Conservation (phyloP, 2,329 filamentous ascomycete species). For the Phialemoniopsis sp. region DNA sequence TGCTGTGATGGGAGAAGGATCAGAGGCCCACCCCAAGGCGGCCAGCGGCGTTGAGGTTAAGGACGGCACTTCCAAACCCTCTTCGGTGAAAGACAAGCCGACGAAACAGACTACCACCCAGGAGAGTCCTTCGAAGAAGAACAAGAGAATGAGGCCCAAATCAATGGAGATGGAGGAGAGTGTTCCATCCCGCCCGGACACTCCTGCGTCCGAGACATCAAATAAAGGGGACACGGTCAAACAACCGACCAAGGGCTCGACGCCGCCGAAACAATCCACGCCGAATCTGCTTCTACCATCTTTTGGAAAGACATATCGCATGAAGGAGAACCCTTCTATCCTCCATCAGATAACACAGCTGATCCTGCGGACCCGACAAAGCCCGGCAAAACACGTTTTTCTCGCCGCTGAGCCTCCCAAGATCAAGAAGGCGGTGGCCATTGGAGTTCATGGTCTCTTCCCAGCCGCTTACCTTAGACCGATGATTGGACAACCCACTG, state of each 20-base stretch:
- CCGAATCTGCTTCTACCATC: slow-evolving; percentile 67
- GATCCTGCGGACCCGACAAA: slow-evolving; percentile 51
- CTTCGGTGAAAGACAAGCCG: slow-evolving; percentile 23
- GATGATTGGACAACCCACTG: slow-evolving; percentile 90
- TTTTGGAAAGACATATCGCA: slow-evolving; percentile 63
- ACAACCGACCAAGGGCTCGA: not conserved
- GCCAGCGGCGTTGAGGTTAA: slow-evolving; percentile 40
- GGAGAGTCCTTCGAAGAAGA: slow-evolving; percentile 27
- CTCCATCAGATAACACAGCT: slow-evolving; percentile 61
- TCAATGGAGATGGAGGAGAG: slow-evolving; percentile 42
- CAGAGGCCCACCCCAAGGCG: slow-evolving; percentile 49
- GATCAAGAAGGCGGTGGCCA: slow-evolving; percentile 83
- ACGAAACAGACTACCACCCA: slow-evolving; percentile 15
- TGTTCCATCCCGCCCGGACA: slow-evolving; percentile 25
- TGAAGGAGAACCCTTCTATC: slow-evolving; percentile 65
- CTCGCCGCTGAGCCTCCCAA: slow-evolving; percentile 64
- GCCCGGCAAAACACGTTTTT: slow-evolving; percentile 65
- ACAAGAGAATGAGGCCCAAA: slow-evolving; percentile 39
- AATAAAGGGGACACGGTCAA: slow-evolving; percentile 14
- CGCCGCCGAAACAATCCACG: slow-evolving; percentile 30
- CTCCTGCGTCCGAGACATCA: slow-evolving; percentile 23
- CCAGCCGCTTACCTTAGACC: slow-evolving; percentile 83
- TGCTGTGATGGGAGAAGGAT: slow-evolving; percentile 52
- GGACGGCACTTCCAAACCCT: slow-evolving; percentile 25
- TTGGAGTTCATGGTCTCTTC: slow-evolving; percentile 92